Evolutionary conservation across 306 rosid species (phyloP).

Genomic region (Pachyrhizus erosus): DNA sequence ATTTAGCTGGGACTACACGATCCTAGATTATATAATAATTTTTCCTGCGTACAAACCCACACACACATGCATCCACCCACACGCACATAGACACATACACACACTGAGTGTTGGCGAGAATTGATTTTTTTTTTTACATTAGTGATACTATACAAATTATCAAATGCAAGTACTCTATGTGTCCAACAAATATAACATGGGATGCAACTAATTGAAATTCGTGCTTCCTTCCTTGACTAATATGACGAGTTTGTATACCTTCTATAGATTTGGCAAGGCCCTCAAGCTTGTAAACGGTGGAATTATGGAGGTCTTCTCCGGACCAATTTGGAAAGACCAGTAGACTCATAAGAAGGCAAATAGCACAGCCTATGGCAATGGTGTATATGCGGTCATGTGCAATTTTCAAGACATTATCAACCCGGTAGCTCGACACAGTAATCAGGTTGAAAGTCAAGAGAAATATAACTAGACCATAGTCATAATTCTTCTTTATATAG

Average conservation of each 20-base stretch:
- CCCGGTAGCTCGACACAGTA: constrained; percentile 80
- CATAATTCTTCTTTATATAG: constrained; percentile 87
- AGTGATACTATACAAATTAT: background rate
- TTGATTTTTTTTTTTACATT: too few relatives aligned
- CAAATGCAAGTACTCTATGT: background rate
- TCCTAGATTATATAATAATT: too few relatives aligned
- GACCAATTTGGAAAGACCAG: constrained; percentile 92
- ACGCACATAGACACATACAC: too few relatives aligned
- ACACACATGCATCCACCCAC: too few relatives aligned
- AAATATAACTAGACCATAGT: constrained; percentile 89
- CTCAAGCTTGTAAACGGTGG: constrained; percentile 82
- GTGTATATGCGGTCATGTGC: constrained; percentile 81
- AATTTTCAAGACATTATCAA: constrained; percentile 66
- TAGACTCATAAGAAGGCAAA: constrained; percentile 87
- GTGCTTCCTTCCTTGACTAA: background rate
- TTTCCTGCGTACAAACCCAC: too few relatives aligned
- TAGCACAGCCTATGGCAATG: constrained; percentile 83
- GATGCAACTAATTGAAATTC: background rate
- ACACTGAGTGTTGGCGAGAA: too few relatives aligned
- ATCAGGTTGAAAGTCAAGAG: constrained; percentile 88
- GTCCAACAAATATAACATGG: background rate
- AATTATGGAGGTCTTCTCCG: constrained; percentile 85
- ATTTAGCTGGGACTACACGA: too few relatives aligned
- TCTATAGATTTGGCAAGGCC: constrained; percentile 89
- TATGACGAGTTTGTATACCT: constrained; percentile 55